Evolutionary conservation across 139 green algal species (phyloP).

Genomic region (Tetraselmis striata): DNA sequence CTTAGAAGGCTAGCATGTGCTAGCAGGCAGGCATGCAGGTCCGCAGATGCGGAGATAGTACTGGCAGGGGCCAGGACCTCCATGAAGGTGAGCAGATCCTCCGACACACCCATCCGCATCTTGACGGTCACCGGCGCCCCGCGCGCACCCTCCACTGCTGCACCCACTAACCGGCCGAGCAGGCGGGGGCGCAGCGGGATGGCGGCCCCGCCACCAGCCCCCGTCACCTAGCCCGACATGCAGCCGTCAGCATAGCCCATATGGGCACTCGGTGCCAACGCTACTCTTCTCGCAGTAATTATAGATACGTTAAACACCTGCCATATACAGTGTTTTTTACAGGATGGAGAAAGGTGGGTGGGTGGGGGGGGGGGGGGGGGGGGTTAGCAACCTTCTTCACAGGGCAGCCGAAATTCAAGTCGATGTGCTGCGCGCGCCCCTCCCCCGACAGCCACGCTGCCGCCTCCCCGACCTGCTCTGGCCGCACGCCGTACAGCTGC

Average conservation of each 20-base stretch:
- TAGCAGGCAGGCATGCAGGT: too few species aligned
- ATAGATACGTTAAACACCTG: too few species aligned
- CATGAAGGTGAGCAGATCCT: conserved; percentile 24
- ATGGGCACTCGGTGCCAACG: too few species aligned
- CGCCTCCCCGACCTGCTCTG: conserved; percentile 13
- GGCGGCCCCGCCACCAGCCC: conserved; percentile 35
- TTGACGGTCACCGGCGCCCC: conserved; percentile 41
- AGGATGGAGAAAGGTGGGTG: too few species aligned
- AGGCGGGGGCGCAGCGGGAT: conserved; percentile 33
- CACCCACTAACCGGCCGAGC: conserved; percentile 31
- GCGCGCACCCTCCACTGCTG: conserved; percentile 23
- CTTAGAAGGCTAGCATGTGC: too few species aligned
- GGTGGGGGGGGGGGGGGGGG: too few species aligned
- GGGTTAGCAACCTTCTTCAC: conserved; percentile 22
- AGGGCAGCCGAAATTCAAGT: conserved; percentile 54
- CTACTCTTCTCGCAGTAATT: too few species aligned
- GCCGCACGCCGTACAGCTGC: conserved; percentile 35
- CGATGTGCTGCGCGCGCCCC: conserved; percentile 39
- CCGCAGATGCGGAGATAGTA: too few species aligned
- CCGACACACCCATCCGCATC: conserved; percentile 32
- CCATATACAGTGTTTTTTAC: too few species aligned
- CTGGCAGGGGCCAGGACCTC: too few species aligned
- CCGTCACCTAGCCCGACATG: conserved; percentile 49
- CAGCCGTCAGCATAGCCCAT: not conserved
- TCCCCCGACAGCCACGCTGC: conserved; percentile 22